Conservation (phyloP, 176 grass and related monocot genomes). For the Sorghum bicolor region Sorghum_bicolor_NCBIv3 NC_012871.2:16276001-16276500, state of each 20-base stretch:
- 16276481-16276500: too few relatives aligned
- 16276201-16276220: slow-evolving; percentile 14
- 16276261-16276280: slow-evolving; percentile 22
- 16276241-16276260: slow-evolving; percentile 36
- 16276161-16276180: slow-evolving; percentile 13
- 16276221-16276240: slow-evolving; percentile 19
- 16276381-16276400: too few relatives aligned
- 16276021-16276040: neutral
- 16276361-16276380: neutral
- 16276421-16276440: neutral
- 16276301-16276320: neutral
- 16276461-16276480: neutral
- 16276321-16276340: slow-evolving; percentile 18
- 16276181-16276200: neutral
- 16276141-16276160: neutral
- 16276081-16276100: slow-evolving; percentile 13
- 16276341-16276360: slow-evolving; percentile 18
- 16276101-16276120: slow-evolving; percentile 26
- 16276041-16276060: neutral
- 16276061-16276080: too few relatives aligned
- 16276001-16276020: slow-evolving; percentile 31
- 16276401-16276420: neutral
- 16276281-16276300: slow-evolving; percentile 9
- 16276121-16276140: slow-evolving; percentile 14
- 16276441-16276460: neutral